These are phyloP conservation scores for Leptographium procerum DNA, from an alignment of 2,329 filamentous ascomycete genomes.

Conservation along the genomic window DNA sequence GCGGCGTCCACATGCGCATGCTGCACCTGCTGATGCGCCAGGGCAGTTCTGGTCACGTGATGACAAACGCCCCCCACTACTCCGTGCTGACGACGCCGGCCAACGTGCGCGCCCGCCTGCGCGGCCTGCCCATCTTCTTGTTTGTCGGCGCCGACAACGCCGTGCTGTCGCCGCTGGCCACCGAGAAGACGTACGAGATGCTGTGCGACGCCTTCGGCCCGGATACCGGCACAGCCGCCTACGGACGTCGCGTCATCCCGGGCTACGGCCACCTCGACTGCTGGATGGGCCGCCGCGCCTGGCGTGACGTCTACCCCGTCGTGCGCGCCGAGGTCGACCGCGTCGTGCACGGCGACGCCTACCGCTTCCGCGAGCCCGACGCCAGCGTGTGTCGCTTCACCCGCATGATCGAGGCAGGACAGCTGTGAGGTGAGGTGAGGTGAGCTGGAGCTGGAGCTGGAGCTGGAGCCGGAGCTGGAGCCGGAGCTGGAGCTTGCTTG, in stretches of 20 bases:
- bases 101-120: conserved; percentile 36
- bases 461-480: not conserved
- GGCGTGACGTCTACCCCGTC: conserved; percentile 47
- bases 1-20: conserved; percentile 49
- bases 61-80: conserved; percentile 37
- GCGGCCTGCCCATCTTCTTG: conserved; percentile 42
- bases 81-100: conserved; percentile 33
- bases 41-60: conserved; percentile 38
- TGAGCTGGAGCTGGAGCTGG: no score
- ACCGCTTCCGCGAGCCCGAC: conserved; percentile 30
- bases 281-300: conserved; percentile 50
- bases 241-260: conserved; percentile 39
- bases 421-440: conserved; percentile 19
- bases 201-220: conserved; percentile 36
- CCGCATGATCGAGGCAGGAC: conserved; percentile 27
- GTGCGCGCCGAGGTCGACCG: conserved; percentile 43
- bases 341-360: conserved; percentile 31
- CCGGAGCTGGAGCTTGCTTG: not conserved
- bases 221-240: conserved; percentile 29
- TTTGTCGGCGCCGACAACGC: conserved; percentile 46
- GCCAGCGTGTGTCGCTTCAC: conserved; percentile 30
- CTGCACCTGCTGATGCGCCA: conserved; percentile 45
- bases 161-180: conserved; percentile 42
- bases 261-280: conserved; percentile 51
- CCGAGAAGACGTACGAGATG: conserved; percentile 40